Base-by-base conservation (phyloP, 331 rosid species). In the Rhamnella rubrinervis region DNA sequence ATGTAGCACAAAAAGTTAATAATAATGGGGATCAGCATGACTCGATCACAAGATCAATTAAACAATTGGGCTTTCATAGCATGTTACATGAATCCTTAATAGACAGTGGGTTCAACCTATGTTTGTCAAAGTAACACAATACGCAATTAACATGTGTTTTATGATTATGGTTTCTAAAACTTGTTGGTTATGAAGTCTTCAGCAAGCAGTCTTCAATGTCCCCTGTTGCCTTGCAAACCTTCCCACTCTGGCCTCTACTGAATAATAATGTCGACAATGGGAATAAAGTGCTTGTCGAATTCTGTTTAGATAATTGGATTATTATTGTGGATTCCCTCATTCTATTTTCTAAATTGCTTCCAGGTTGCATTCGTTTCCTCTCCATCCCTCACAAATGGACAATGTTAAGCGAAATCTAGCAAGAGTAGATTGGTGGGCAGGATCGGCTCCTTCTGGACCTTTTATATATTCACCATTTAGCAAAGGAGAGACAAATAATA, bases 341-440 rank as follows among this genome's bases (percentile, higher is more conserved):
- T 52, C 0, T 49, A 6, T 38, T 56, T 18, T 65, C 55, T 69
- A 18, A 26, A 51, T 70, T 82, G 15, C 38, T 81, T 88, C 74
- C 85, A 95, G 99, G 86, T 64, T 91, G 79, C 89, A 89, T 78
- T 89, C 96, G 26, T 85, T 91, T 85, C 99, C 99, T 66, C 85
- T 86, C 78, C 97, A 85, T 65, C 85, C 91, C 64, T 80, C 84
- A 49, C 97, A 91, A 77, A 77, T 91, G 85, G 96, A 91, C 84
- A 95, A 91, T 70, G 86, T 95, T 63, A 95, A 95, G 86, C 92
- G 97, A 66, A 91, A 84, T 80, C 82, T 89, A 4, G 86, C 85
- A 19, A 87, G 92, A 81, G 96, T 83, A 86, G 97, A 95, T 73
- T 95, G 99, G 97, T 95, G 99, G 97, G 90, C 91, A 23, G 96